Evolutionary conservation across 257 asterid species (phyloP), one percentile per base, ranked within the genome.

Genomic region (Penstemon davidsonii): DNA sequence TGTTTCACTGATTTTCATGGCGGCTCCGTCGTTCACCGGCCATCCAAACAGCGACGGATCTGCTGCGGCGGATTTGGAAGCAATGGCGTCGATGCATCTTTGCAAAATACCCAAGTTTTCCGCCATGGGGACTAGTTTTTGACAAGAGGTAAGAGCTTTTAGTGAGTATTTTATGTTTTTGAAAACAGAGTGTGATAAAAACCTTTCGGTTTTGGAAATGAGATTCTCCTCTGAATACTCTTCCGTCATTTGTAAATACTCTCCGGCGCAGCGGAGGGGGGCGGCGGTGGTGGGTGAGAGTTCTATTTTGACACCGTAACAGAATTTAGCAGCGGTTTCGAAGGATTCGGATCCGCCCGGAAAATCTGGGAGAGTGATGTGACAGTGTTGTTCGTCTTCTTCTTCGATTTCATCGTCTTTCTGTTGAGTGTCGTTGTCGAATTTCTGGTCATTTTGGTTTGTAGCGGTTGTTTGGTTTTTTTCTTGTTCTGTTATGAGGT

Each of bases 261-360:
- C 96, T 46, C 88, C 97, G 4, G 99, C 96, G 69, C 99, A 93
- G 64, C 91, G 95, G 33, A 90, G 88, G 4, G 92, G 82, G 55
- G 91, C 97, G 58, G 69, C 95, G 72, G 83, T 93, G 58, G 83
- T 55, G 65, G 96, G 83, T 42, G 96, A 79, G 81, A 90, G 60
- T 9, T 90, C 92, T 36, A 87, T 80, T 76, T 87, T 90, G 0
- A 91, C 96, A 25, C 96, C 97, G 82, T 94, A 94, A 67, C 96
- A 91, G 81, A 88, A 88, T 75, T 94, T 94, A 37, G 96, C 97
- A 53, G 97, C 99, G 4, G 85, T 66, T 78, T 91, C 97, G 58
- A 94, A 88, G 7, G 96, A 63, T 13, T 88, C 99, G 1, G 93
- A 86, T 12, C 99, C 96, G 5, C 98, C 99, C 75, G 99, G 97